Base-by-base conservation (phyloP, 2,329 filamentous ascomycete species). In the Chaetomiaceae sp. region DNA sequence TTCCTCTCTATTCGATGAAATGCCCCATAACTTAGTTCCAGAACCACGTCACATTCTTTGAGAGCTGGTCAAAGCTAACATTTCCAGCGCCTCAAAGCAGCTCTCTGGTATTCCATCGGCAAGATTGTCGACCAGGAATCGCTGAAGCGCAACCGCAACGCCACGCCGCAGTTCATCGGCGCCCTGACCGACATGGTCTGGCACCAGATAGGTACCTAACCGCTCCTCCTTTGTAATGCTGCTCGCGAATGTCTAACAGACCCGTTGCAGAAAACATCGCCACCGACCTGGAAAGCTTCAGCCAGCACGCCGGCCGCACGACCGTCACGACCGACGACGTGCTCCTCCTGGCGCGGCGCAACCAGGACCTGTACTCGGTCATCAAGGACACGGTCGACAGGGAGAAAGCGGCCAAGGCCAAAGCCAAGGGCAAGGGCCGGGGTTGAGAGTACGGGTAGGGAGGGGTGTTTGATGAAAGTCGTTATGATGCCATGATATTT, bases 81-180 rank as follows among this genome's bases (percentile, higher is more conserved):
- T 3, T 20, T 25, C 8, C 60, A 96, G 86, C 84, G 86, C 59
- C 81, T 94, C 64, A 95, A 95, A 75, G 84, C 88, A 33, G 87
- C 88, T 14, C 81, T 95, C 22, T 95, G 90, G 90, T 87, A 87
- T 65, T 82, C 85, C 22, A 82, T 95, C 55, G 89, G 89, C 61
- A 88, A 90, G 67, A 92, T 95, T 56, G 88, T 96, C 59, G 92
- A 97, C 68, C 85, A 92, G 60, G 87, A 95, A 67, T 86, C 84
- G 17, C 73, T 90, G 27, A 77, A 80, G 53, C 76, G 85, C 25
- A 83, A 88, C 66, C 80, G 89, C 59, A 96, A 95, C 69, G 89
- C 91, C 6, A 96, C 92, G 23, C 89, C 89, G 1, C 90, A 95
- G 65, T 96, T 95, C 69, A 95, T 95, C 61, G 90, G 87, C 8